A percentile compares a stretch with the other conserved stretches of the same genome.
Evolutionary conservation across 2,329 filamentous ascomycete species (phyloP).

Genomic region (Blastomyces parvus): DNA sequence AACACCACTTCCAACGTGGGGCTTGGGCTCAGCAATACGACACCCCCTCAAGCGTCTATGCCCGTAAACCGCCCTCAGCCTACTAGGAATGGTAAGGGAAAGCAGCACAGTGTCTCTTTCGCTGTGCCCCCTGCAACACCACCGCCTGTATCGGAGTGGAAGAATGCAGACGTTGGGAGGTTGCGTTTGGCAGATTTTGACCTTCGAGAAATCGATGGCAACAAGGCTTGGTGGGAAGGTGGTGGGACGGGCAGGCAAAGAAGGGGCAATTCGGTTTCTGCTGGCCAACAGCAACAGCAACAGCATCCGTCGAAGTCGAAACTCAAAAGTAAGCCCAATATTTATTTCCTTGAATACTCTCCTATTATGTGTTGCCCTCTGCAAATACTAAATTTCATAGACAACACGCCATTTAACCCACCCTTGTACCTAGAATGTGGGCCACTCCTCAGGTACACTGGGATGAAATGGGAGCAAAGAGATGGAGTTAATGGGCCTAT

Average conservation of each 20-base stretch:
- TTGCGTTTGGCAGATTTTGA: slow-evolving; percentile 53
- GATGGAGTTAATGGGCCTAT: slow-evolving; percentile 27
- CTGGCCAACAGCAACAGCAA: slow-evolving; percentile 15
- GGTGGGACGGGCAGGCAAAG: slow-evolving; percentile 37
- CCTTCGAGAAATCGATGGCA: slow-evolving; percentile 40
- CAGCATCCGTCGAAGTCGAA: slow-evolving; percentile 23
- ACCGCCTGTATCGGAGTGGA: slow-evolving; percentile 53
- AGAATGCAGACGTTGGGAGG: slow-evolving; percentile 54
- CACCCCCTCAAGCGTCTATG: slow-evolving; percentile 12
- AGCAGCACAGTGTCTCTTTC: slow-evolving; percentile 37
- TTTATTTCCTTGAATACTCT: slow-evolving; percentile 13
- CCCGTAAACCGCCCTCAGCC: slow-evolving; percentile 15
- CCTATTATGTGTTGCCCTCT: neutral
- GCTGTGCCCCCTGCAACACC: slow-evolving; percentile 39
- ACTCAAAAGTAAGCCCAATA: slow-evolving; percentile 25
- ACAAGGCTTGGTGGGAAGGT: slow-evolving; percentile 70
- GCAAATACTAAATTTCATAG: slow-evolving; percentile 12
- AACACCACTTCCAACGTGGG: neutral
- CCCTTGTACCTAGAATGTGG: slow-evolving; percentile 80
- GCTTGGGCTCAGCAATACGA: slow-evolving; percentile 6
- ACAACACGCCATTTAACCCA: slow-evolving; percentile 64
- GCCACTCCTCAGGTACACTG: slow-evolving; percentile 80
- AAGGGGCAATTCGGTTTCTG: slow-evolving; percentile 38
- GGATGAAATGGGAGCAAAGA: slow-evolving; percentile 53
- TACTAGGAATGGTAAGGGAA: slow-evolving; percentile 21